phyloP scores from a whole-genome alignment of 352 stramenopile species.

The Albugo laibachii region DNA sequence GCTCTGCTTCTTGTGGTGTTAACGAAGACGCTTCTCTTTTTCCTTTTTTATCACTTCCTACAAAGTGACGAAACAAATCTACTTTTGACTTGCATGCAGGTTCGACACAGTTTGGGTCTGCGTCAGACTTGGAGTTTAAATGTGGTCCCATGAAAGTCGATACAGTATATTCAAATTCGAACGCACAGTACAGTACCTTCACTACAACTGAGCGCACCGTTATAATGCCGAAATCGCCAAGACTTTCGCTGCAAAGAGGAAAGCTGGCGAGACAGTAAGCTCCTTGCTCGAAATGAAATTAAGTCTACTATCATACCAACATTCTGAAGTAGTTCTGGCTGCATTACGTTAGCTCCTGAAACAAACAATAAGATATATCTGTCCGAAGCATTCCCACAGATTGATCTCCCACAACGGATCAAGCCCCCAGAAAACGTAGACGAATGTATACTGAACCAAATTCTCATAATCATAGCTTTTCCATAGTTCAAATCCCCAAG shows the following conservation, averaged over 20 bases:
- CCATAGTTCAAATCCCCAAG: constrained; percentile 53
- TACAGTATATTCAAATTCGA: no score
- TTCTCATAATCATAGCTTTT: background rate
- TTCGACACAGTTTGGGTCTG: constrained; percentile 67
- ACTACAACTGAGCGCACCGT: no score
- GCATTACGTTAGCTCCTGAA: background rate
- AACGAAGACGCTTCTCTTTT: constrained; percentile 4
- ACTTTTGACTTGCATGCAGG: constrained; percentile 73
- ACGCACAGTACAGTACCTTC: no score
- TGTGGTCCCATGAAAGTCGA: background rate
- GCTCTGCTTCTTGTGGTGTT: background rate
- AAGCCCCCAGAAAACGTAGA: constrained; percentile 39
- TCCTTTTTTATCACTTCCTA: constrained; percentile 14
- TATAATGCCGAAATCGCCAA: no score
- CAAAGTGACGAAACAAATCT: constrained; percentile 59
- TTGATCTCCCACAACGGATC: constrained; percentile 61
- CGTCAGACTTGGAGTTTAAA: background rate
- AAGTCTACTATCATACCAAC: no score
- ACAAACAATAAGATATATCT: constrained; percentile 49
- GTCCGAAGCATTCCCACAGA: constrained; percentile 43
- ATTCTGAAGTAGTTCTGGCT: no score
- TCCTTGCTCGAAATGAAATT: no score
- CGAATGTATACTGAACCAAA: background rate
- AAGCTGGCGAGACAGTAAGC: no score
- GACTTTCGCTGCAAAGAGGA: no score